Base-by-base conservation (phyloP, 345 rosid genomes). In the Hibiscus tridactylites region DNA sequence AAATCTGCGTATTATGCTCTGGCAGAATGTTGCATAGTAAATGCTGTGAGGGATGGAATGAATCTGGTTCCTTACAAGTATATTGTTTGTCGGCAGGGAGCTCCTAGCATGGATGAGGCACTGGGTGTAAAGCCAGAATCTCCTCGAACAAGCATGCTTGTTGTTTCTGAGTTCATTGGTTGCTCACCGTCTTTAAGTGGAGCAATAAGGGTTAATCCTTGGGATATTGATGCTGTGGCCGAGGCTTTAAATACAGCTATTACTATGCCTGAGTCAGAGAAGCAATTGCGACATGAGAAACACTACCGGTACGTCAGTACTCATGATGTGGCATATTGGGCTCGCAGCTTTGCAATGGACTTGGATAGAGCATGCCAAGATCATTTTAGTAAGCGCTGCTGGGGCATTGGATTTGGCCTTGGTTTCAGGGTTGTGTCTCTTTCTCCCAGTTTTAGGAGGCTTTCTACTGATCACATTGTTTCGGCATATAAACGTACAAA, bases 1-100 rank as follows among this genome's bases (percentile, higher is more conserved):
- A 88, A 88, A 80, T 82, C 85, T 72, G 91, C 91, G 0, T 88
- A 88, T 72, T 88, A 88, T 79, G 83, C 89, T 39, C 67, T 84
- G 16, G 89, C 91, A 5, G 89, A 88, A 57, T 88, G 88, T 69
- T 88, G 91, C 82, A 80, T 88, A 15, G 91, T 88, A 54, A 54
- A 81, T 59, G 81, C 84, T 11, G 74, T 81, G 13, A 78, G 84
- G 62, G 84, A 81, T 70, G 84, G 81, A 54, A 81, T 81, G 84
- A 81, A 81, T 54, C 76, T 81, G 29, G 76, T 75, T 4, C 81
- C 82, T 8, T 78, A 81, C 44, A 79, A 81, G 58, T 81, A 81
- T 35, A 71, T 78, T 12, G 78, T 77, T 19, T 81, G 81, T 37
- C 65, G 84, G 50, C 77, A 78, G 64, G 84, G 80, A 12, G 17